Evolutionary conservation across 2,329 filamentous ascomycete species (phyloP), one percentile per base, ranked within the genome.

Genomic region (Volutella citrinella): DNA sequence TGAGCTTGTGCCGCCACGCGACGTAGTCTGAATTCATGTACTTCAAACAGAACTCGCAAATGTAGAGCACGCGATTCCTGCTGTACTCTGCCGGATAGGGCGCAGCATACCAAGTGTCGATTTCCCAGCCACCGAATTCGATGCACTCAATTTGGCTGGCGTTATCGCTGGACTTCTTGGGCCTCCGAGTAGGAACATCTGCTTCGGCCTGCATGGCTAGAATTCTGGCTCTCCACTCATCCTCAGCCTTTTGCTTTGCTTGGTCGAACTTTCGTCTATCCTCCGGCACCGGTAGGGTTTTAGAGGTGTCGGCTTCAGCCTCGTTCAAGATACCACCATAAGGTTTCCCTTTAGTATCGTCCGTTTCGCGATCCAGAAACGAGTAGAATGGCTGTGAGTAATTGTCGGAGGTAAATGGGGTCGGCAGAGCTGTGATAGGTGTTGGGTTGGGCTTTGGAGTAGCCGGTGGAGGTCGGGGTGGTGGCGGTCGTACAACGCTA

Each of bases 21-120:
- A 98, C 93, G 54, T 95, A 97, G 59, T 96, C 91, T 13, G 93
- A 97, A 62, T 94, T 95, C 89, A 98, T 96, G 67, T 98, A 98
- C 65, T 97, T 98, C 40, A 98, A 72, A 59, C 93, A 98, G 62
- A 97, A 98, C 61, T 98, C 94, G 72, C 93, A 98, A 45, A 98
- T 97, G 64, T 95, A 97, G n/a, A 98, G 76, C 22, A 95, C 86
- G 19, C 87, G 83, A 57, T 98, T 97, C 45, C 91, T 82, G 60
- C 89, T 97, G 69, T 98, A 98, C 64, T 98, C 93, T 59, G 96
- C 93, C 0, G 93, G 93, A 58, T 98, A 98, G 10, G 93, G 94
- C 23, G 93, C 93, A 19, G 93, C 91, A 64, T 98, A 96, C 90
- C 93, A 97, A 4, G 93, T 98, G 59, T 98, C 93, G 51, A 98